Percentiles rank a stretch among this genome's conserved stretches.
phyloP scores from a whole-genome alignment of 495 filamentous ascomycete genomes.

The Hypoxylon crocopeplum region DNA sequence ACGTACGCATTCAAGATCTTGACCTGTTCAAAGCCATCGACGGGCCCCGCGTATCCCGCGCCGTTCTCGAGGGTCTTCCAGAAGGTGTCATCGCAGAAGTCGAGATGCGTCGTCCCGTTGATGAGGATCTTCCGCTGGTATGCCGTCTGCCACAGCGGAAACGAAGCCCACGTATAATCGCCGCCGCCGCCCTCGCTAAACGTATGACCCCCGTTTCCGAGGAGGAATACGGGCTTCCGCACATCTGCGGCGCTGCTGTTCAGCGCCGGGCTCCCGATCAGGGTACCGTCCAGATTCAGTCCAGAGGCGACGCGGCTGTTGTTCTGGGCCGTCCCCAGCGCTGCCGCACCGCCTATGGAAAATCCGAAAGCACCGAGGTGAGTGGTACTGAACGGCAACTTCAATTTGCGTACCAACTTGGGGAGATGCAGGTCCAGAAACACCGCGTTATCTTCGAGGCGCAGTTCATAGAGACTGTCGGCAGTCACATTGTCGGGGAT shows the following conservation, averaged over 20 bases:
- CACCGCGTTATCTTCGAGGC: constrained; percentile 24
- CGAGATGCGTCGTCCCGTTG: constrained; percentile 28
- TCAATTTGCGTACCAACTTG: constrained; percentile 5
- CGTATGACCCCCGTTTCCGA: constrained; percentile 23
- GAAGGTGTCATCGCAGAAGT: constrained; percentile 47
- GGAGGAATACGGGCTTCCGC: constrained; percentile 20
- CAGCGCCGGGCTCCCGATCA: constrained; percentile 25
- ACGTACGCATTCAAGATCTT: constrained; percentile 30
- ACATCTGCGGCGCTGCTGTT: constrained; percentile 21
- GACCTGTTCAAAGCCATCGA: constrained; percentile 26
- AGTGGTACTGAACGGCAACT: constrained; percentile 35
- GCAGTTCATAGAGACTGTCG: constrained; percentile 21
- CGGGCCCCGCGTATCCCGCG: constrained; percentile 20
- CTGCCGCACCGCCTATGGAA: constrained; percentile 58
- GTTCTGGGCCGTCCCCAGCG: constrained; percentile 42
- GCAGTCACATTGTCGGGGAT: constrained; percentile 13
- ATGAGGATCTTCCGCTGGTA: constrained; percentile 35
- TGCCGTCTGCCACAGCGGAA: constrained; percentile 24
- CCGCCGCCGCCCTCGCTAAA: not conserved
- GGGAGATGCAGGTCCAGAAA: constrained; percentile 21
- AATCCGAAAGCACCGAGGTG: constrained; percentile 54
- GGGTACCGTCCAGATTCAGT: constrained; percentile 54
- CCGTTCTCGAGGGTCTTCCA: constrained; percentile 26
- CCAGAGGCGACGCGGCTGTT: constrained; percentile 49
- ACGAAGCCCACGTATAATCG: constrained; percentile 28